phyloP scores from a whole-genome alignment of 345 rosid genomes.

The Citrus australasica region DNA sequence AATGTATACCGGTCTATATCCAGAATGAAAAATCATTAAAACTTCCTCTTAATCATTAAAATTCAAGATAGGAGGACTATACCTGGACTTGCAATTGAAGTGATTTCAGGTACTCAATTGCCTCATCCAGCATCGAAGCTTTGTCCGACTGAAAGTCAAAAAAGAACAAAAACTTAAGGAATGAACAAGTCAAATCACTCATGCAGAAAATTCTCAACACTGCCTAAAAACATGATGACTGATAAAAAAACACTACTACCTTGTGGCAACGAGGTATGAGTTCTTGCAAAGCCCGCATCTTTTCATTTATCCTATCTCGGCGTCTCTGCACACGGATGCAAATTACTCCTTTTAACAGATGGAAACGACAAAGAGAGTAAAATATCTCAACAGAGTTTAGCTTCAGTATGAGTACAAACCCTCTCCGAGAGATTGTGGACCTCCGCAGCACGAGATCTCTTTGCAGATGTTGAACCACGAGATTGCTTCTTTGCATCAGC shows the following conservation, averaged over 20 bases:
- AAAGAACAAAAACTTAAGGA: neutral
- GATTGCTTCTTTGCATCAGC: conserved; percentile 46
- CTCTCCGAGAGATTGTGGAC: conserved; percentile 97
- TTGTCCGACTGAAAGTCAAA: conserved; percentile 42
- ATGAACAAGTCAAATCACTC: neutral
- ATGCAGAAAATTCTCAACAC: neutral
- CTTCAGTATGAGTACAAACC: conserved; percentile 36
- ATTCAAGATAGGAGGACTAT: conserved; percentile 2
- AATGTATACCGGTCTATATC: neutral
- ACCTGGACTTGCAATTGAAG: conserved; percentile 67
- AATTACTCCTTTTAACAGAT: neutral
- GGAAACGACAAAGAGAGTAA: neutral
- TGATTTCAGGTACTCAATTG: conserved; percentile 54
- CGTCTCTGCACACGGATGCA: conserved; percentile 40
- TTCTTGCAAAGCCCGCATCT: conserved; percentile 66
- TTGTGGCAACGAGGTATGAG: conserved; percentile 51
- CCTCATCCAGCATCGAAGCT: conserved; percentile 66
- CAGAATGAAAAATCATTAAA: neutral
- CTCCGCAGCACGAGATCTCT: conserved; percentile 89
- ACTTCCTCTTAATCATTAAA: neutral
- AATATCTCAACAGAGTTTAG: neutral
- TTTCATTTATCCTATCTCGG: conserved; percentile 62
- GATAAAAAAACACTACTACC: conserved; percentile 19
- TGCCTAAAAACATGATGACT: neutral
- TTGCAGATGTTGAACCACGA: conserved; percentile 59